These are phyloP conservation scores for Teunomyces tritomae DNA, from an alignment of 805 yeast species.

Conservation along the genomic window DNA sequence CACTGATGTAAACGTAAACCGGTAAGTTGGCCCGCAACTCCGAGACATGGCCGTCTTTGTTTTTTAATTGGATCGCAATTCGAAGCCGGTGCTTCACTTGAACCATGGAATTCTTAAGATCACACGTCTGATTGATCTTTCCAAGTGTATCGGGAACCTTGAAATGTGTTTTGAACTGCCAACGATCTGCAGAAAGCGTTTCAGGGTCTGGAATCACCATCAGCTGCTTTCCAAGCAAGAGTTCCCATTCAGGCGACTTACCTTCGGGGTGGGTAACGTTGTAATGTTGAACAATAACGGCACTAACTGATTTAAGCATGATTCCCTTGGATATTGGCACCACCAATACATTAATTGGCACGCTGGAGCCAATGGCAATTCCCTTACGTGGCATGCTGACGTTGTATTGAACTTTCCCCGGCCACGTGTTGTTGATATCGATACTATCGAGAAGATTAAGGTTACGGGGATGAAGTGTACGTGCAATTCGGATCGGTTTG, in stretches of 20 bases:
- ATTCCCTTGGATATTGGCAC: slow-evolving; percentile 50
- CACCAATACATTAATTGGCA: slow-evolving; percentile 41
- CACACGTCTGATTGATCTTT: slow-evolving; percentile 44
- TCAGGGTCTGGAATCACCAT: slow-evolving; percentile 17
- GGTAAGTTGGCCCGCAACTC: slow-evolving; percentile 55
- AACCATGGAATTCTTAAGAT: slow-evolving; percentile 37
- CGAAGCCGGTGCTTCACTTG: slow-evolving; percentile 46
- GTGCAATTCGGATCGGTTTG: slow-evolving; percentile 42
- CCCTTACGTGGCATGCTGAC: slow-evolving; percentile 44
- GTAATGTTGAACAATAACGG: slow-evolving; percentile 37
- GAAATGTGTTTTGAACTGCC: slow-evolving; percentile 44
- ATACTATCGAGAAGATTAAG: slow-evolving; percentile 40
- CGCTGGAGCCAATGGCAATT: slow-evolving; percentile 45
- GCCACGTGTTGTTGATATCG: slow-evolving; percentile 51
- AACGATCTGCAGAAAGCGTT: slow-evolving; percentile 33
- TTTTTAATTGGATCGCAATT: slow-evolving; percentile 42
- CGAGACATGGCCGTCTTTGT: slow-evolving; percentile 49
- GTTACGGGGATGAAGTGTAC: slow-evolving; percentile 43
- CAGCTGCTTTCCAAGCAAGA: slow-evolving; percentile 25
- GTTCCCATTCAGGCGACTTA: slow-evolving; percentile 41
- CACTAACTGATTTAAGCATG: slow-evolving; percentile 30
- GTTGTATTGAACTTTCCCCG: slow-evolving; percentile 49
- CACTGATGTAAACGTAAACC: slow-evolving; percentile 40
- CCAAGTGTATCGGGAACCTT: slow-evolving; percentile 40
- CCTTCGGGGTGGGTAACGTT: slow-evolving; percentile 34